phyloP scores from a whole-genome alignment of 305 asterid species.

The Rubia tinctorum region DNA sequence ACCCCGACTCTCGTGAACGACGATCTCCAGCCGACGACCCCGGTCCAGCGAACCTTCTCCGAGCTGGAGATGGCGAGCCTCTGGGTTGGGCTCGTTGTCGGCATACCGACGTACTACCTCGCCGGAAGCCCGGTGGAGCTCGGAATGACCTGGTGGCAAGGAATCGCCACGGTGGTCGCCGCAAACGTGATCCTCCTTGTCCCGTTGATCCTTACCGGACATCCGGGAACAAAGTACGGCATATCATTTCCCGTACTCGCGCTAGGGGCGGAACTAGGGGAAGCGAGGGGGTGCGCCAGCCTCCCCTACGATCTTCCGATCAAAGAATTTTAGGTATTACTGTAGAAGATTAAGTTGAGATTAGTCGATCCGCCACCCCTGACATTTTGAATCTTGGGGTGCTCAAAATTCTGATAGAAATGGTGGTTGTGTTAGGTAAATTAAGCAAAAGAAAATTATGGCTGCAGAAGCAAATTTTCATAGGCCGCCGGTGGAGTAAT shows the following conservation, averaged over 20 bases:
- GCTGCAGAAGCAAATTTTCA: too few relatives aligned
- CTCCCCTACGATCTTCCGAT: too few relatives aligned
- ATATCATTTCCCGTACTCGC: constrained; percentile 83
- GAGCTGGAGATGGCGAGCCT: constrained; percentile 73
- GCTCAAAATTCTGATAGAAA: too few relatives aligned
- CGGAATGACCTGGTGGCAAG: constrained; percentile 99
- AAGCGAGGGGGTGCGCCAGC: too few relatives aligned
- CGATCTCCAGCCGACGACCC: constrained; percentile 71
- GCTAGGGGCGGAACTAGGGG: too few relatives aligned
- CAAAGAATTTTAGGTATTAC: too few relatives aligned
- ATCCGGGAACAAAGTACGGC: constrained; percentile 76
- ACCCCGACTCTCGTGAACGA: constrained; percentile 55
- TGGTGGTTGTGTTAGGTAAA: too few relatives aligned
- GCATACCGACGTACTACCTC: constrained; percentile 80
- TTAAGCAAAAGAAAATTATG: too few relatives aligned
- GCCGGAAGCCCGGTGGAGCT: constrained; percentile 92
- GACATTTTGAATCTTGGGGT: too few relatives aligned
- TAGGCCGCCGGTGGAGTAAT: too few relatives aligned
- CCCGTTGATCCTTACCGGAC: constrained; percentile 72
- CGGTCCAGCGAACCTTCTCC: constrained; percentile 48
- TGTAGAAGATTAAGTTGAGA: too few relatives aligned
- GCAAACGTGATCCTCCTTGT: constrained; percentile 58
- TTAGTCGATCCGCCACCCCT: too few relatives aligned
- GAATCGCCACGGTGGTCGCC: constrained; percentile 73
- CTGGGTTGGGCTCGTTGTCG: constrained; percentile 86